A percentile compares a stretch with the other conserved stretches of the same genome.
phyloP scores from a whole-genome alignment of 2,329 filamentous ascomycete genomes.

The Ascosphaera apis region DNA sequence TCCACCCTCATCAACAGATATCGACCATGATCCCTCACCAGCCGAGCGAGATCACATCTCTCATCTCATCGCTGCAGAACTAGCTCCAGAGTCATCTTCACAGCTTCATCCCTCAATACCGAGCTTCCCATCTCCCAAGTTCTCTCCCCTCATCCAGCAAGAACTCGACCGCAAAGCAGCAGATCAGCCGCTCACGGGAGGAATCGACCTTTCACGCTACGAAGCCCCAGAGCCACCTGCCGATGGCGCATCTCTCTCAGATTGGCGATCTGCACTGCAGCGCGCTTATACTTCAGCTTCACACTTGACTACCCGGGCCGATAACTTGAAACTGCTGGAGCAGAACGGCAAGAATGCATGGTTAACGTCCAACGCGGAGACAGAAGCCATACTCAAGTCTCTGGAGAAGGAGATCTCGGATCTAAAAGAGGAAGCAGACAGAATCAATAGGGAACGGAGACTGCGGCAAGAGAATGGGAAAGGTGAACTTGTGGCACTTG shows the following conservation, averaged over 20 bases:
- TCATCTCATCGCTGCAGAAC: constrained; percentile 45
- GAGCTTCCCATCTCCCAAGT: constrained; percentile 27
- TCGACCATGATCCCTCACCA: constrained; percentile 48
- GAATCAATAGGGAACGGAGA: constrained; percentile 47
- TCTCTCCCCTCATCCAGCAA: constrained; percentile 41
- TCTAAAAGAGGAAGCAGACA: constrained; percentile 45
- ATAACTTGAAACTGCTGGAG: constrained; percentile 52
- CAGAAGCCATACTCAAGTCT: constrained; percentile 46
- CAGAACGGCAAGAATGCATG: constrained; percentile 72
- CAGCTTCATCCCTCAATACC: constrained; percentile 37
- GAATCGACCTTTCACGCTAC: constrained; percentile 62
- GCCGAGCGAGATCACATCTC: constrained; percentile 40
- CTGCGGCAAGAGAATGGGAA: constrained; percentile 44
- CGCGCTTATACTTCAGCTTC: constrained; percentile 34
- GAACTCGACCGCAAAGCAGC: constrained; percentile 46
- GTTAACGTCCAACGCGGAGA: constrained; percentile 61
- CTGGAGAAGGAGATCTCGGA: constrained; percentile 55
- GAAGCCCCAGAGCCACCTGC: constrained; percentile 44
- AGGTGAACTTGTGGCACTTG: constrained; percentile 49
- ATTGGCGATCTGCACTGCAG: constrained; percentile 29
- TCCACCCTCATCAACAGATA: constrained; percentile 32
- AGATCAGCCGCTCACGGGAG: constrained; percentile 33
- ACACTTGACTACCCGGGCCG: constrained; percentile 32
- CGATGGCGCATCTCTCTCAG: constrained; percentile 15
- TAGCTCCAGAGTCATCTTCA: constrained; percentile 25